Evolutionary conservation across 176 grass and related monocot genomes (phyloP).

Genomic region (Eleusine indica): DNA sequence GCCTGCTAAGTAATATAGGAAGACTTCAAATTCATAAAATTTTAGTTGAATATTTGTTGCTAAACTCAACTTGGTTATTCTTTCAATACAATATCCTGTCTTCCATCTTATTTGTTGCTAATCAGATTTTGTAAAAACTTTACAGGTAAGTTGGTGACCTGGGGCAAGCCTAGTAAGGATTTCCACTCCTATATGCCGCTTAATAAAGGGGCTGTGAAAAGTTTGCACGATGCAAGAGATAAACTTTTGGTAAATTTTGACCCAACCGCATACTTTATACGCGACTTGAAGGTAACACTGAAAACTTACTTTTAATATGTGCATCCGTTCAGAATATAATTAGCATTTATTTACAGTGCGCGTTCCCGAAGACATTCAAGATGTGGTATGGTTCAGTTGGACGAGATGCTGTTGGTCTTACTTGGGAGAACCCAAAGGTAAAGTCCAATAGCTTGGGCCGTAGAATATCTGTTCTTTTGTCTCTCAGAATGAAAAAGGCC

Average conservation of each 20-base stretch:
- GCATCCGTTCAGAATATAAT: constrained; percentile 21
- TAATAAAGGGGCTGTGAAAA: constrained; percentile 43
- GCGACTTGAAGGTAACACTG: constrained; percentile 69
- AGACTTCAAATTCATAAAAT: not conserved
- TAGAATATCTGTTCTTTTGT: constrained; percentile 13
- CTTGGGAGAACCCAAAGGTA: constrained; percentile 91
- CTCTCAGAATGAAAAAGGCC: constrained; percentile 1
- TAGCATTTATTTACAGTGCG: constrained; percentile 49
- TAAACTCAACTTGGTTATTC: not conserved
- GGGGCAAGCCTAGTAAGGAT: constrained; percentile 78
- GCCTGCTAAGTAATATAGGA: not conserved
- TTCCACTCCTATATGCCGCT: constrained; percentile 73
- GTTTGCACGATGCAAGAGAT: constrained; percentile 67
- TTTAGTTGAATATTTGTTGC: not conserved
- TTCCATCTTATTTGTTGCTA: constrained; percentile 23
- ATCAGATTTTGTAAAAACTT: constrained; percentile 28
- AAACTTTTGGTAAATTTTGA: constrained; percentile 88
- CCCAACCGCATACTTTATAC: constrained; percentile 65
- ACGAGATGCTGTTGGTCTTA: constrained; percentile 86
- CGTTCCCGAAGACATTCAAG: constrained; percentile 70
- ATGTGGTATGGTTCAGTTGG: constrained; percentile 89
- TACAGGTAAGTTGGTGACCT: constrained; percentile 72
- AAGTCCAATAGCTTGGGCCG: not conserved
- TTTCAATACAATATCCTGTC: constrained; percentile 10
- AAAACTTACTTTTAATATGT: constrained; percentile 13